phyloP scores from a whole-genome alignment of 495 filamentous ascomycete species.

The Talaromyces thailandensis region DNA sequence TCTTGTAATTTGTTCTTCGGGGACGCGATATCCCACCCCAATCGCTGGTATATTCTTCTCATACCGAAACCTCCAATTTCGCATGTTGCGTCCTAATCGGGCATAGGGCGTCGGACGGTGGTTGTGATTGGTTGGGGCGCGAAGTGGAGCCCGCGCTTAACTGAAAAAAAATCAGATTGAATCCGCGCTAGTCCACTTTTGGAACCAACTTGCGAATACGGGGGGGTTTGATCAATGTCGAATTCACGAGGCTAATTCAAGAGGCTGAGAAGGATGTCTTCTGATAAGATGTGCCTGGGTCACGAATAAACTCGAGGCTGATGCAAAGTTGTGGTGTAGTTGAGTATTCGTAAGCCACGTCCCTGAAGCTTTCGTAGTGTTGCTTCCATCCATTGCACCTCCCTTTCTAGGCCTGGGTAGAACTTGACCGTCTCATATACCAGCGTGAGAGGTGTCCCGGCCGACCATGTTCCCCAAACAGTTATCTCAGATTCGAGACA shows the following conservation, averaged over 20 bases:
- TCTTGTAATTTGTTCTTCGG: neutral
- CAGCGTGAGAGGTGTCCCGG: neutral
- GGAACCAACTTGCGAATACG: neutral
- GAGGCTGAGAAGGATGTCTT: neutral
- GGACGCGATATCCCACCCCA: neutral
- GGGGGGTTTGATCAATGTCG: too few species aligned
- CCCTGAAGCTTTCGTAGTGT: slow-evolving; percentile 1
- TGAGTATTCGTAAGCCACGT: neutral
- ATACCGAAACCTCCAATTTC: neutral
- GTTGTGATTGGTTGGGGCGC: neutral
- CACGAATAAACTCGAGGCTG: neutral
- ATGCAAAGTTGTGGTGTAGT: slow-evolving; percentile 1
- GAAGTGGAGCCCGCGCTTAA: neutral
- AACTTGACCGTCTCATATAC: slow-evolving; percentile 1
- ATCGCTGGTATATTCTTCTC: neutral
- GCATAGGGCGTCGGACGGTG: neutral
- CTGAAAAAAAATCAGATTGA: neutral
- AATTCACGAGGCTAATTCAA: neutral
- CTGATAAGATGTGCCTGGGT: neutral
- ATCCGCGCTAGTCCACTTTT: neutral
- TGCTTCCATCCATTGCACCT: slow-evolving; percentile 6
- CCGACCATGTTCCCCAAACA: slow-evolving; percentile 1
- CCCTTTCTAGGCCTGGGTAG: neutral
- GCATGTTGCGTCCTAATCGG: slow-evolving; percentile 6
- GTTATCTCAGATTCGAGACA: slow-evolving; percentile 12